A percentile compares a stretch with the other conserved stretches of the same genome.
Evolutionary conservation across 2,329 filamentous ascomycete species (phyloP).

Genomic region (Fusarium haematococcum): DNA sequence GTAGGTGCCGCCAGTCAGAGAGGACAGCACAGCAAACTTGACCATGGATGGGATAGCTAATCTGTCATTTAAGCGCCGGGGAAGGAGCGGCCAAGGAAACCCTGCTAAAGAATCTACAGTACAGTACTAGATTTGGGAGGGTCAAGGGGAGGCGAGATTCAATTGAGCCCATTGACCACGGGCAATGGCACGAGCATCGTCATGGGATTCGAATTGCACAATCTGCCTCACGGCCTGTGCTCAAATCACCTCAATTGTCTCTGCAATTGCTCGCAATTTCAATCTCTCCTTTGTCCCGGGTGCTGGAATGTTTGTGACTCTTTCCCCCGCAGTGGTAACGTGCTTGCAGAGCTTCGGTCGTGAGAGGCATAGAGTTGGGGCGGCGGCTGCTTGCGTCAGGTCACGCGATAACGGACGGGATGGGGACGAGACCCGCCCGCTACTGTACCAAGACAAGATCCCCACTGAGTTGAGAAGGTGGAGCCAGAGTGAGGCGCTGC

Average conservation of each 20-base stretch:
- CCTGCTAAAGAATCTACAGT: neutral
- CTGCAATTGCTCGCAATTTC: neutral
- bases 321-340: constrained; percentile 18
- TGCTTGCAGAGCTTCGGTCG: constrained; percentile 18
- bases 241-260: neutral
- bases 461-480: neutral
- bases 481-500: neutral
- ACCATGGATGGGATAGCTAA: neutral
- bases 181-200: constrained; percentile 16
- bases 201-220: constrained; percentile 11
- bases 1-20: neutral
- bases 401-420: constrained; percentile 48
- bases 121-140: neutral
- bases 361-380: constrained; percentile 36
- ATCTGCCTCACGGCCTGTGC: neutral
- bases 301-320: neutral
- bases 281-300: neutral
- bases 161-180: constrained; percentile 25
- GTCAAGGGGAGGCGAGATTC: constrained; percentile 28
- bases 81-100: neutral
- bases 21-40: neutral
- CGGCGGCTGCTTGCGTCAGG: constrained; percentile 47
- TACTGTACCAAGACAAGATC: neutral
- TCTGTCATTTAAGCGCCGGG: neutral
- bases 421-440: constrained; percentile 37